These are phyloP conservation scores for Rubia yunnanensis DNA, from an alignment of 257 asterid genomes.

Conservation along the genomic window DNA sequence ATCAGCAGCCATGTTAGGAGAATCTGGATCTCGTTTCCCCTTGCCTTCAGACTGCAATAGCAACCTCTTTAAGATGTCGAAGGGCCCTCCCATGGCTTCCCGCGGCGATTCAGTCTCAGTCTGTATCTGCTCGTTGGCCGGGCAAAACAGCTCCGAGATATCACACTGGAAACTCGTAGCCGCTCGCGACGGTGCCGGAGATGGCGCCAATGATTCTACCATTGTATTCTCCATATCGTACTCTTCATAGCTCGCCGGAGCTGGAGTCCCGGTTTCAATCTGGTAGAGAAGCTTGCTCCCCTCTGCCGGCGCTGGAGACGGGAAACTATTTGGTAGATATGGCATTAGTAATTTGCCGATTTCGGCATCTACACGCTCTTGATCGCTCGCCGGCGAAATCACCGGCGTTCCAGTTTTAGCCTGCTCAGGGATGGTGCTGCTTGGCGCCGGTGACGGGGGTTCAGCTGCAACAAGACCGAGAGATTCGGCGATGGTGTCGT, in stretches of 20 bases:
- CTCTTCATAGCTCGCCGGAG: background rate
- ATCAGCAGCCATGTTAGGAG: conserved; percentile 53
- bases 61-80: conserved; percentile 15
- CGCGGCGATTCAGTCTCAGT: background rate
- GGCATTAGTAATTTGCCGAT: background rate
- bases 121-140: conserved; percentile 12
- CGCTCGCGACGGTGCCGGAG: background rate
- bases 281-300: background rate
- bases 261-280: background rate
- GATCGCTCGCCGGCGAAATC: background rate
- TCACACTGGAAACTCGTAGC: conserved; percentile 21
- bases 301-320: background rate
- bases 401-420: background rate
- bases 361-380: background rate
- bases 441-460: conserved; percentile 16
- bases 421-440: background rate
- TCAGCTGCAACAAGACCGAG: background rate
- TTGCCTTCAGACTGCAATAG: conserved; percentile 22
- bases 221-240: background rate
- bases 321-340: background rate
- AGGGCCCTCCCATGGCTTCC: conserved; percentile 17
- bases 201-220: background rate
- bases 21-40: conserved; percentile 19
- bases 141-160: conserved; percentile 50
- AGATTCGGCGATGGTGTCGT: background rate